phyloP scores from a whole-genome alignment of 345 rosid genomes.

The Trapa incisa region DNA sequence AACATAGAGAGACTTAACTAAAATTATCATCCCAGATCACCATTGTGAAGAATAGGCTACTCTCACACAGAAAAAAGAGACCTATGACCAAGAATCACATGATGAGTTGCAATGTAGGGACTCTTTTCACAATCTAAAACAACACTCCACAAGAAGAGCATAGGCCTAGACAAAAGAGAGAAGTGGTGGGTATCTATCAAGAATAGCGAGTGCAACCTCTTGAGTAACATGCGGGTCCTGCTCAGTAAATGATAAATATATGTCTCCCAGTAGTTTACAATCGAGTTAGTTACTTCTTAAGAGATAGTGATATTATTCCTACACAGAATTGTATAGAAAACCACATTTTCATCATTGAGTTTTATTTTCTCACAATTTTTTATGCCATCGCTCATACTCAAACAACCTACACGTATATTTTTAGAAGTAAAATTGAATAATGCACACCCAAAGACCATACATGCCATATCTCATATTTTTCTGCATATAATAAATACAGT shows the following conservation, averaged over 20 bases:
- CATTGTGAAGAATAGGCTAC: neutral
- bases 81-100: neutral
- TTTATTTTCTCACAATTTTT: too few species aligned
- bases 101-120: neutral
- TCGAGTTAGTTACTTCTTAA: too few species aligned
- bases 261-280: neutral
- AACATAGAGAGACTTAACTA: slow-evolving; percentile 10
- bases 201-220: slow-evolving; percentile 58
- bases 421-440: too few species aligned
- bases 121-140: neutral
- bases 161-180: slow-evolving; percentile 72
- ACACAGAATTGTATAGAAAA: neutral
- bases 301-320: too few species aligned
- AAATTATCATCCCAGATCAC: neutral
- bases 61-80: neutral
- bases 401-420: too few species aligned
- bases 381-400: too few species aligned
- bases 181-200: slow-evolving; percentile 71
- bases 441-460: too few species aligned
- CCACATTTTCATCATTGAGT: too few species aligned
- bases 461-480: too few species aligned
- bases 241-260: slow-evolving; percentile 2
- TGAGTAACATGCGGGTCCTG: slow-evolving; percentile 86
- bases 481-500: too few species aligned
- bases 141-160: slow-evolving; percentile 14